Base-by-base conservation (phyloP, 345 rosid species). In the Noccaea bulbosa region DNA sequence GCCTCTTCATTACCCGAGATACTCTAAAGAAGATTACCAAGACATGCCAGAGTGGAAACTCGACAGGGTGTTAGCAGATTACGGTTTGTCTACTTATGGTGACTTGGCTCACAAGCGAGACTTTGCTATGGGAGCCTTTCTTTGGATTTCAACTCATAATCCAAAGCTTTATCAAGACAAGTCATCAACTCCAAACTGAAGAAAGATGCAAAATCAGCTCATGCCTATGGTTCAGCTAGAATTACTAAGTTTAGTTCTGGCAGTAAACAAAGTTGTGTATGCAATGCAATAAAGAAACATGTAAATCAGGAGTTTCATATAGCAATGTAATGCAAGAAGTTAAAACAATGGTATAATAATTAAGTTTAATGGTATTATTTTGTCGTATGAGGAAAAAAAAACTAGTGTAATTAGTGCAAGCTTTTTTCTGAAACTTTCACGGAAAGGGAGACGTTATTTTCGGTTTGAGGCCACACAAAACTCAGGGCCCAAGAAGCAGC, bases 101-200 rank as follows among this genome's bases (percentile, higher is more conserved):
- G 84, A 76, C 62, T 75, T 76, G 62, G 62, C 80, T 6, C 81
- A 85, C 55, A 89, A 89, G 75, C 72, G 85, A 48, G 78, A 76
- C 16, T 87, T 82, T 22, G 90, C 88, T 69, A 87, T 82, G 62
- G 95, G 88, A 51, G 90, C 92, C 40, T 89, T 89, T 59, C 84
- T 83, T 7, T 89, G 90, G 92, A 62, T 69, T 54, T 62, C 79
- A 62, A 30, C 70, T 47, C 75, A 45, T 43, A 47, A 48, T 41
- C 48, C 48, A 55, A 76, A 76, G 75, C 20, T 48, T 32, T 45
- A 62, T 62, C 74, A 68, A 38, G 70, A 46, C 38, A 75, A 67
- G 46, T 12, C 66, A 53, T 60, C 41, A 62, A n/a, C 39, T 47
- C 6, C 39, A 35, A 62, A 62, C 15, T 41, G 16, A 73, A 65